Evolutionary conservation across 1,284 basidiomycete genomes (phyloP), one percentile per base, ranked within the genome.

Genomic region (Schizophyllum commune): DNA sequence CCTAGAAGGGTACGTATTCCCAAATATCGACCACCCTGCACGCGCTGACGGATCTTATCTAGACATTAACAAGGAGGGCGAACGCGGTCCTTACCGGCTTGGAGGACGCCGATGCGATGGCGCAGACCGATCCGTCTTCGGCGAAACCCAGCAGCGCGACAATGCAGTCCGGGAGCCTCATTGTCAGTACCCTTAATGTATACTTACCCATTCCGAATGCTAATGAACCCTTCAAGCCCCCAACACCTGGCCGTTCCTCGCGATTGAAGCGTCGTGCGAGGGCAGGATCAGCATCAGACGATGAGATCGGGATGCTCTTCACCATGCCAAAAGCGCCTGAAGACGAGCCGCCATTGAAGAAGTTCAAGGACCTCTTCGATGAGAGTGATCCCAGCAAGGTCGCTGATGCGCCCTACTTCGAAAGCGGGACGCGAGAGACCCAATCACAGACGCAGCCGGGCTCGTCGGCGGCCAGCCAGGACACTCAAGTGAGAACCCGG

Each of bases 281-380:
- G 4, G 66, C 69, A 11, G 63, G 39, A 47, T 47, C 39, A 9
- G 39, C 39, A 47, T 65, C 27, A 64, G 68, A 27, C 33, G 68
- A 64, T 47, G 64, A 58, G 60, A 47, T 47, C 17, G 39, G 39
- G 3, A 47, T 47, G 39, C 39, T 47, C 39, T 47, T 47, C 53
- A 57, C 55, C 32, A 20, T 62, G 17, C 58, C 58, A 56, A 65
- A 65, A 8, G 68, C 71, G 63, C 66, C 62, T 22, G 66, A 58
- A 1, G 72, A 74, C 60, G 81, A 86, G 65, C 83, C 86, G 0
- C 80, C 84, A 2, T 71, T 83, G 21, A 89, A 89, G 68, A 87
- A 83, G 68, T 89, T 85, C 73, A 87, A 83, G 67, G 82, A 82
- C 0, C 75, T 91, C 3, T 91, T 88, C 63, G 88, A 91, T 13